Conservation (phyloP, 2,329 filamentous ascomycete genomes). For the Fusarium haematococcum region DNA sequence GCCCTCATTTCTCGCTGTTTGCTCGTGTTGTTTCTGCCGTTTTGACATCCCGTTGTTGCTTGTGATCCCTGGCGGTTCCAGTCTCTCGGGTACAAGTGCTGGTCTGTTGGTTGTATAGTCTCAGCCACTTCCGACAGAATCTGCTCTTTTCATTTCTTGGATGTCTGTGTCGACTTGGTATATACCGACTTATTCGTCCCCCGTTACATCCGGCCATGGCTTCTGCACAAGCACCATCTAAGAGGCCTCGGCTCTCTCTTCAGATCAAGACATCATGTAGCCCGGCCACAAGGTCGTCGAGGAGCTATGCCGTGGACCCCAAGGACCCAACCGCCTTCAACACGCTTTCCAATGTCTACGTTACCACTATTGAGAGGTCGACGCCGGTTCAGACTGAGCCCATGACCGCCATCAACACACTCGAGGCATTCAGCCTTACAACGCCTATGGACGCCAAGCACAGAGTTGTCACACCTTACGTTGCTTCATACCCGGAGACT, state of each 20-base stretch:
- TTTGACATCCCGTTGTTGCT: slow-evolving; percentile 30
- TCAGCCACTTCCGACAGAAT: slow-evolving; percentile 15
- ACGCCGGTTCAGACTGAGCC: slow-evolving; percentile 61
- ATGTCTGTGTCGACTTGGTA: slow-evolving; percentile 2
- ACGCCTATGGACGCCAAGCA: slow-evolving; percentile 48
- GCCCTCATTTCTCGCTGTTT: slow-evolving; percentile 40
- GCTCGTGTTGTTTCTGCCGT: slow-evolving; percentile 28
- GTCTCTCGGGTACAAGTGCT: slow-evolving; percentile 37
- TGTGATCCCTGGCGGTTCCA: slow-evolving; percentile 43
- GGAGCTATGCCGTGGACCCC: slow-evolving; percentile 58
- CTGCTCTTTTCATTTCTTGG: slow-evolving; percentile 8
- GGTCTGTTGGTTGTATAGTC: slow-evolving; percentile 35
- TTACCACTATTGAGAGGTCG: slow-evolving; percentile 70
- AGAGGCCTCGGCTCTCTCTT: slow-evolving; percentile 68
- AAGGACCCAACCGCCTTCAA: slow-evolving; percentile 74
- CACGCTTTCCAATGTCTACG: slow-evolving; percentile 74
- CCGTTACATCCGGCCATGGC: slow-evolving; percentile 49
- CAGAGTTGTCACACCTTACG: slow-evolving; percentile 58
- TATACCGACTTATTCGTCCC: slow-evolving; percentile 3
- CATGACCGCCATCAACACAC: slow-evolving; percentile 62
- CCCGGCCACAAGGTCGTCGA: slow-evolving; percentile 50
- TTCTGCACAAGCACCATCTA: slow-evolving; percentile 53
- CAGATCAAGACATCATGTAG: slow-evolving; percentile 62
- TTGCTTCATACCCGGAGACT: slow-evolving; percentile 63
- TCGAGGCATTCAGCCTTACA: slow-evolving; percentile 47